Conservation (phyloP, 345 rosid genomes). For the Tarenaya hassleriana region DNA sequence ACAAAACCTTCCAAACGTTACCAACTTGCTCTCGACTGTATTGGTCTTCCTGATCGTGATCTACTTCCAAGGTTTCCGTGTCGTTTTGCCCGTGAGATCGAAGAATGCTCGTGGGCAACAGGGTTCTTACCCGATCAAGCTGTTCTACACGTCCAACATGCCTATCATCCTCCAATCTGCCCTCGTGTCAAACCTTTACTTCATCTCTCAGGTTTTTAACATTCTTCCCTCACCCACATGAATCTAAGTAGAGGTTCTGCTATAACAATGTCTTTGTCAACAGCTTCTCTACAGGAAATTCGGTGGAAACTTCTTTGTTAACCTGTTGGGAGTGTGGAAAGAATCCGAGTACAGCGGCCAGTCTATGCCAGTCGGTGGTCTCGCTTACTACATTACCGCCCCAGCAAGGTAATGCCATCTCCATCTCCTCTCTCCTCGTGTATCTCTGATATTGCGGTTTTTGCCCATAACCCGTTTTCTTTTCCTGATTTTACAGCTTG, state of each 20-base stretch:
- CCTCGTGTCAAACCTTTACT: constrained; percentile 73
- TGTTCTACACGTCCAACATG: constrained; percentile 92
- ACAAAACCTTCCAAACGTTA: constrained; percentile 84
- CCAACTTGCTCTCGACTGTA: constrained; percentile 76
- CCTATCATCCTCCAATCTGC: constrained; percentile 85
- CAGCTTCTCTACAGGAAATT: constrained; percentile 80
- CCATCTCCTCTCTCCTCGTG: not conserved
- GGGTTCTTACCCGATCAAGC: constrained; percentile 83
- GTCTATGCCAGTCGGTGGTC: constrained; percentile 68
- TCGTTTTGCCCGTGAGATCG: constrained; percentile 82
- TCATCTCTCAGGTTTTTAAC: constrained; percentile 72
- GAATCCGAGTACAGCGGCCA: constrained; percentile 83
- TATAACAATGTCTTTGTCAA: no score
- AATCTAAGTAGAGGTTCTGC: no score
- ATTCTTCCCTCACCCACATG: not conserved
- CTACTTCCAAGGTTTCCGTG: constrained; percentile 95
- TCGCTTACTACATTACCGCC: constrained; percentile 78
- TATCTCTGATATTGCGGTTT: not conserved
- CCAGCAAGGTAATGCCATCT: constrained; percentile 52
- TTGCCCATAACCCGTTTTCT: not conserved
- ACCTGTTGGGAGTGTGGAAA: constrained; percentile 81
- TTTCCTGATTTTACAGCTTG: constrained; percentile 40
- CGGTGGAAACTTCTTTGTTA: constrained; percentile 73
- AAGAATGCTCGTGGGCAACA: constrained; percentile 93
- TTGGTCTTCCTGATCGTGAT: constrained; percentile 73